These are phyloP conservation scores for Brassica incana DNA, from an alignment of 345 rosid species.

Conservation along the genomic window DNA sequence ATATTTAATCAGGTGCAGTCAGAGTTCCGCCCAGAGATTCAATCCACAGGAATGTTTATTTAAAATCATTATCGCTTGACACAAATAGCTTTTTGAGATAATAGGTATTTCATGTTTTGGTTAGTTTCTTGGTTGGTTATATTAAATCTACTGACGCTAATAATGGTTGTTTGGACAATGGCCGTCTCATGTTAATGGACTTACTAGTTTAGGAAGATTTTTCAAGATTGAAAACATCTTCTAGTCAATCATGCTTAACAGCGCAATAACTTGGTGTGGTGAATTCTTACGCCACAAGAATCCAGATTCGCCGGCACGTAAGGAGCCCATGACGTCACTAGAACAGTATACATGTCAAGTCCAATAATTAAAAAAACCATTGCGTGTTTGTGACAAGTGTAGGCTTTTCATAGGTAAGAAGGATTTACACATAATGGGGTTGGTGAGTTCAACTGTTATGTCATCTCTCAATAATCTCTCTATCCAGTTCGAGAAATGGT, in stretches of 20 bases:
- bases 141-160: neutral
- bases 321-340: slow-evolving; percentile 14
- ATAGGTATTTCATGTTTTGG: neutral
- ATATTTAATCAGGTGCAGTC: neutral
- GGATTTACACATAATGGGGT: slow-evolving; percentile 27
- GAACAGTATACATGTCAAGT: neutral
- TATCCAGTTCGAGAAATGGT: neutral
- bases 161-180: neutral
- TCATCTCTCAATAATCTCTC: slow-evolving; percentile 11
- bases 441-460: slow-evolving; percentile 21
- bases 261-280: neutral
- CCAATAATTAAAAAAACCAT: neutral
- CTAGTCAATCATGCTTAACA: no score
- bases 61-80: neutral
- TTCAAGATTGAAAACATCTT: no score
- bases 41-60: neutral
- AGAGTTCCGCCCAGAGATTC: neutral
- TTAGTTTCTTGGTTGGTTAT: neutral
- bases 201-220: neutral
- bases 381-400: slow-evolving; percentile 20
- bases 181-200: neutral
- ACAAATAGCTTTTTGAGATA: neutral
- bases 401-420: neutral
- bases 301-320: slow-evolving; percentile 16
- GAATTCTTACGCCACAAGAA: neutral